phyloP scores from a whole-genome alignment of 2,329 filamentous ascomycete species.

The Diaporthe helianthi region DNA sequence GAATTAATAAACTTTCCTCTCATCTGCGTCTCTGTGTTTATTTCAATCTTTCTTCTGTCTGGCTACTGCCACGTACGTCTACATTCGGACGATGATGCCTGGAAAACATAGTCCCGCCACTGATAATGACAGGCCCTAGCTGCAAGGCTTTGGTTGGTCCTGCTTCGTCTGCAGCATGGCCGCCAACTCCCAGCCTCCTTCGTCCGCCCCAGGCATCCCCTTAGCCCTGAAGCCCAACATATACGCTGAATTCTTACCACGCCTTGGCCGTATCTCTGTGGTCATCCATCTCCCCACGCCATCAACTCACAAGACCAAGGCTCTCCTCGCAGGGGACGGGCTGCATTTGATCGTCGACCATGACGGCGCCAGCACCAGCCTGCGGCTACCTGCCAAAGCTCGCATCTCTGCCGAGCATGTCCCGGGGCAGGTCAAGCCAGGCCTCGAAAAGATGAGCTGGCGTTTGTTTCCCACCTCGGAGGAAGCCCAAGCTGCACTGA shows the following conservation, averaged over 20 bases:
- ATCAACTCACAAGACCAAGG: slow-evolving; percentile 50
- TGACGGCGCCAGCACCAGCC: slow-evolving; percentile 43
- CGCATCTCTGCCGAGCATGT: slow-evolving; percentile 38
- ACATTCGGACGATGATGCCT: neutral
- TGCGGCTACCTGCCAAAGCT: slow-evolving; percentile 54
- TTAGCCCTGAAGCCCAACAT: slow-evolving; percentile 43
- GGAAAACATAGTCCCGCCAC: neutral
- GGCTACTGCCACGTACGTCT: neutral
- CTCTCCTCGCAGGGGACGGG: slow-evolving; percentile 54
- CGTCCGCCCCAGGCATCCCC: neutral
- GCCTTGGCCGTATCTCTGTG: slow-evolving; percentile 70
- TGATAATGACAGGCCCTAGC: slow-evolving; percentile 2
- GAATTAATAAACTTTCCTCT: neutral
- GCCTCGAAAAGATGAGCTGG: slow-evolving; percentile 38
- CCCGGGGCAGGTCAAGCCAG: slow-evolving; percentile 48
- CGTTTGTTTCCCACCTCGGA: slow-evolving; percentile 33
- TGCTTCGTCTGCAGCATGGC: neutral
- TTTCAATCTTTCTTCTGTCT: neutral
- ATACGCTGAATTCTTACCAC: slow-evolving; percentile 70
- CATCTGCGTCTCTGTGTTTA: neutral
- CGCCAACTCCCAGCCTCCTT: neutral
- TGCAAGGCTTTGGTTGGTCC: neutral
- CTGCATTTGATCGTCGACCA: slow-evolving; percentile 57
- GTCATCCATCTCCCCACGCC: slow-evolving; percentile 58
- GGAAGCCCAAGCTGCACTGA: slow-evolving; percentile 47